Evolutionary conservation across 2,329 filamentous ascomycete genomes (phyloP), one percentile per base, ranked within the genome.

Genomic region (Boeremia lycopersici): DNA sequence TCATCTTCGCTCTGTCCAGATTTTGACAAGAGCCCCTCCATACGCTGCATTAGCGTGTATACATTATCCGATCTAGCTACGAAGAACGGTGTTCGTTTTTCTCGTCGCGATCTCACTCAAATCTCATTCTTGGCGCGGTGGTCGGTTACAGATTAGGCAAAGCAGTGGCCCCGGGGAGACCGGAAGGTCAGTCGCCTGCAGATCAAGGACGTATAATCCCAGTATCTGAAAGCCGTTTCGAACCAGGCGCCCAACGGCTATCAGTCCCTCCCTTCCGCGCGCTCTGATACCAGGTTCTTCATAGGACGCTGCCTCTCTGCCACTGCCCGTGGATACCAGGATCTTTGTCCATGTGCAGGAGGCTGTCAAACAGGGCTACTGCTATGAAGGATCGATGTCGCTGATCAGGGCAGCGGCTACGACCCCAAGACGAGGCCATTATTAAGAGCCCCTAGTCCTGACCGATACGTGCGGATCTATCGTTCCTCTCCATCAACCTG

Each of bases 391-490:
- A 39, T 38, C 19, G 42, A 39, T 35, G 33, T 42, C 39, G 33
- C 47, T 39, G 50, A 38, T 35, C 43, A 35, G 39, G 48, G 56
- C 47, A 41, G 44, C 38, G 44, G 40, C 46, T 52, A 42, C 40
- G 48, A 50, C 45, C 48, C 31, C 31, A 51, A 29, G 50, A 34
- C 25, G 38, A 49, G 45, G 48, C 51, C 44, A 56, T 48, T 36
- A 60, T 59, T 60, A 63, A 63, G 50, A 28, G 39, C 41, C 47
- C 12, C 34, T 46, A 41, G 53, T 44, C 57, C 61, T 53, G 56
- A 56, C 60, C 53, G 47, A 62, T 65, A 66, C 36, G 35, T 28
- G 40, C 41, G 42, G 39, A 48, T 36, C 36, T 66, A 62, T 64
- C 46, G 53, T 48, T 38, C 49, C 48, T 54, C 43, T 35, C 36